Evolutionary conservation across 495 filamentous ascomycete genomes (phyloP), one percentile per base, ranked within the genome.

Genomic region (Parachaetomium inaequale): DNA sequence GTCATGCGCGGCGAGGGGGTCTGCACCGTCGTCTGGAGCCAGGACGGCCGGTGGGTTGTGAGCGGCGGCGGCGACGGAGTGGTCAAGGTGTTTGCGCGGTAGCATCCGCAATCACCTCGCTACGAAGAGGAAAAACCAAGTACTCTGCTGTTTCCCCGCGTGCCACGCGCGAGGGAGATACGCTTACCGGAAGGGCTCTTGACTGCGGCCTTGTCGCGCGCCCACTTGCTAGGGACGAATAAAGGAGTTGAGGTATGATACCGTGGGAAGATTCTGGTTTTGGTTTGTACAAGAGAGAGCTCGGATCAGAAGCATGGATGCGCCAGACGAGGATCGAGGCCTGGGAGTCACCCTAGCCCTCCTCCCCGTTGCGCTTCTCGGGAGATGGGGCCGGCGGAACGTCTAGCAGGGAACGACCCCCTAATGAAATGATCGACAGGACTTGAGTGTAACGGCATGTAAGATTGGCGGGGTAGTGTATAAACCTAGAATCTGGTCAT

Each of bases 21-120:
- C 29, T 96, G 92, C 76, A 79, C 85, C 17, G 94, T 96, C 12
- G 88, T 91, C 21, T 98, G 95, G 94, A 94, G 90, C 70, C 86
- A 90, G 64, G 94, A 98, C 67, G 93, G 93, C 38, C 82, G 90
- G 61, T 93, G 92, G 88, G 93, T 98, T 40, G 91, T 98, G 61
- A 91, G 89, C 64, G 95, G 87, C 11, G 94, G 94, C 21, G 94
- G 94, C n/a, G 94, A 98, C 72, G 95, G 94, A 3, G 87, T 96
- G 21, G 94, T 96, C 47, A 98, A 97, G 79, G 94, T 98, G 58
- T 96, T 96, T 81, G 87, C 89, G 29, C 72, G 79, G 19, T 75
- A 74, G 70, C 26, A 26, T 28, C 38, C 12, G 65, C 60, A 56
- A 42, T 12, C 49, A 28, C 38, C 21, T n/a, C 53, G 21, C 36